Base-by-base conservation (phyloP, 306 rosid genomes). In the Benincasa hispida region DNA sequence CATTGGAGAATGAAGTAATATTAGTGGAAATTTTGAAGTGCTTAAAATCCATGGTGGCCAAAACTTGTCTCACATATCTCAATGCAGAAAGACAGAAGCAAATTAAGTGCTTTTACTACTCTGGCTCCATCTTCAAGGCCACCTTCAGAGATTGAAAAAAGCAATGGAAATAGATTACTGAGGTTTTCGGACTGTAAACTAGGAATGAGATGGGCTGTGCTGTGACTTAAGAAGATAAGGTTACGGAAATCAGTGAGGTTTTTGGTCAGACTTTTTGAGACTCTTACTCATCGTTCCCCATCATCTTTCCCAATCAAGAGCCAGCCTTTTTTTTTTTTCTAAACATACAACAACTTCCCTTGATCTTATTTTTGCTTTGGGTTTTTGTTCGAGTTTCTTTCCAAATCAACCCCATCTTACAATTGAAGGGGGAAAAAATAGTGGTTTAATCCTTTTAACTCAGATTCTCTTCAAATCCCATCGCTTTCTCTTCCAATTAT, bases 241-340 rank as follows among this genome's bases (percentile, higher is more conserved):
- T 86, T 87, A 70, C 77, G 82, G 84, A 80, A 81, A 87, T 87
- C 86, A 50, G 79, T 58, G 78, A 79, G 62, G 82, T 82, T 81
- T n/a, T 85, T 41, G 61, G 65, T 63, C 54, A 39, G 59, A 80
- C 82, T 80, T 83, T 50, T 27, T 51, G 27, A 18, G 63, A 53
- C 27, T 48, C 73, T 25, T 34, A 35, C 87, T 86, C 84, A 86
- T 85, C 37, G 63, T 77, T 69, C 80, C 42, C 66, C 77, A 68
- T 86, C 86, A 88, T 83, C 84, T 82, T 81, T 85, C 79, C 81
- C 88, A 74, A 84, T 87, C 85, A 84, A 78, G 54, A 42, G 12
- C 82, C 83, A 79, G 72, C 76, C 83, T 85, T 91, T 80, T 77
- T 91, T 80, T 77, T 89, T 80, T 59, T 56, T 27, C 47, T 50